Conservation (phyloP, 441 rosid genomes). For the Macaranga tanarius region DNA sequence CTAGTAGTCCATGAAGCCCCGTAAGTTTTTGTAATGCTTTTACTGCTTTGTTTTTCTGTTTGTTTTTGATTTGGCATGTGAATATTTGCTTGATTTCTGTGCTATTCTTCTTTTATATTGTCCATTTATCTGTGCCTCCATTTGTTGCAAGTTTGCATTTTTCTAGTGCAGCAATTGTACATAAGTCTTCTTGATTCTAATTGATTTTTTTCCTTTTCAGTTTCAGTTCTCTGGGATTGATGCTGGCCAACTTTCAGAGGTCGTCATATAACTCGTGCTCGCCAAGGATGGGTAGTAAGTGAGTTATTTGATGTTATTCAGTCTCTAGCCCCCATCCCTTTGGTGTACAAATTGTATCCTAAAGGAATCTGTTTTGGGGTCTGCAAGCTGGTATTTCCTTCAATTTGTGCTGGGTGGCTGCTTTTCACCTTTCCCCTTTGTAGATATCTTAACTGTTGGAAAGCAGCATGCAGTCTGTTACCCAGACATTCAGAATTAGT, state of each 20-base stretch:
- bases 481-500: conserved; percentile 41
- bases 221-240: conserved; percentile 29
- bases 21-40: conserved; percentile 38
- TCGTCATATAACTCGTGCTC: conserved; percentile 34
- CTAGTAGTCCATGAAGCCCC: conserved; percentile 36
- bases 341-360: conserved; percentile 31
- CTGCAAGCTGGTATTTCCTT: conserved; percentile 35
- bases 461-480: conserved; percentile 35
- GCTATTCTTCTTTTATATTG: not conserved
- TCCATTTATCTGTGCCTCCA: not conserved
- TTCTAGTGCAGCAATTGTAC: not conserved
- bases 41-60: not conserved
- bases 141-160: not conserved
- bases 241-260: not conserved
- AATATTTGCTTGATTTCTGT: not conserved
- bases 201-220: not conserved
- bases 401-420: conserved; percentile 46
- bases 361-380: conserved; percentile 32
- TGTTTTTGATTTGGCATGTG: too few species aligned
- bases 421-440: conserved; percentile 45
- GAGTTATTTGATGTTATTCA: conserved; percentile 43
- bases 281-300: conserved; percentile 53
- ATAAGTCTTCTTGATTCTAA: not conserved
- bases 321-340: conserved; percentile 44
- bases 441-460: conserved; percentile 62